Evolutionary conservation across 1,284 basidiomycete species (phyloP).

Genomic region (Melanopsichium pennsylvanicum): DNA sequence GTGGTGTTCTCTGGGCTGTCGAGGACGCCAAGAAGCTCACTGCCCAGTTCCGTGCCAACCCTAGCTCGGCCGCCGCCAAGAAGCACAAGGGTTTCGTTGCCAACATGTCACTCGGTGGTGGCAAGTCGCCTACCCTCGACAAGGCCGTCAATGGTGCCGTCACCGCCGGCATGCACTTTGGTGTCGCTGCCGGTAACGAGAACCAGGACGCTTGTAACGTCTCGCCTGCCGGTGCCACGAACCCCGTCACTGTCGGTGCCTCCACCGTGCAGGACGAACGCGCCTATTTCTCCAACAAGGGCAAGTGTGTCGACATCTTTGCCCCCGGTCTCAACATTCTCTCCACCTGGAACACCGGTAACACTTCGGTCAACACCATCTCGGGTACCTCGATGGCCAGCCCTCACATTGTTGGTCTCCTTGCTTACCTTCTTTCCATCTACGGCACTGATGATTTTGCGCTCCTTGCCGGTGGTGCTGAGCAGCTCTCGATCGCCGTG

Average conservation of each 20-base stretch:
- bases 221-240: conserved; percentile 74
- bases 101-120: conserved; percentile 97
- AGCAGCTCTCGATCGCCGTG: conserved; percentile 33
- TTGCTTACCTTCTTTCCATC: conserved; percentile 73
- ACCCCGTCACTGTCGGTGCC: conserved; percentile 80
- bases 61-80: conserved; percentile 73
- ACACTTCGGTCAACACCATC: conserved; percentile 73
- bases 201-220: conserved; percentile 79
- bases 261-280: conserved; percentile 73
- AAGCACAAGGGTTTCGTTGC: conserved; percentile 92
- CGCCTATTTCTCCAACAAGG: conserved; percentile 77
- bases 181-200: conserved; percentile 75
- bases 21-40: conserved; percentile 72
- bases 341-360: conserved; percentile 67
- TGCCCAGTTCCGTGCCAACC: conserved; percentile 73
- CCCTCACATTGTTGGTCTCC: conserved; percentile 69
- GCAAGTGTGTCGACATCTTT: conserved; percentile 80
- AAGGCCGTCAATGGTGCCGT: conserved; percentile 86
- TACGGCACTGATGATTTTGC: conserved; percentile 64
- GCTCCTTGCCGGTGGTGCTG: conserved; percentile 7
- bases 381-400: conserved; percentile 74
- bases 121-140: conserved; percentile 88
- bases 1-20: conserved; percentile 76
- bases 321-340: conserved; percentile 81
- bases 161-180: conserved; percentile 85